phyloP scores from a whole-genome alignment of 2,329 filamentous ascomycete genomes.

The Aspergillus ochraceus region DNA sequence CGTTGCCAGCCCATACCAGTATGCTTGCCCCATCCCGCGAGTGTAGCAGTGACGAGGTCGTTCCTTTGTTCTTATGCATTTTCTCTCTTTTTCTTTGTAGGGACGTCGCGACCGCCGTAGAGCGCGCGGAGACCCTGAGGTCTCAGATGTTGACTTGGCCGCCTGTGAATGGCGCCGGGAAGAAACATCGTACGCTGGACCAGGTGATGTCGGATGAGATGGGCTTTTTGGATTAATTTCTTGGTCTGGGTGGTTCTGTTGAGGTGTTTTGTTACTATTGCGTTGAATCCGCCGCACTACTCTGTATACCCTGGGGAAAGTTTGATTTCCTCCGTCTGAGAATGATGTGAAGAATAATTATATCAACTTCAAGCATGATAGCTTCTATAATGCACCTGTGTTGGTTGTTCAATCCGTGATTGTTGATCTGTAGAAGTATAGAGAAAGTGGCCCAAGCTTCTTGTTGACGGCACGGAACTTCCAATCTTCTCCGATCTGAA shows the following conservation, averaged over 20 bases:
- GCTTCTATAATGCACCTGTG: background rate
- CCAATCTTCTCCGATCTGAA: background rate
- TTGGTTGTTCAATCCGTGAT: background rate
- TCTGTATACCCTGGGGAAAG: background rate
- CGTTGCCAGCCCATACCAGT: conserved; percentile 69
- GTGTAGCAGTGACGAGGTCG: background rate
- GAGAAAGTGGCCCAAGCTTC: conserved; percentile 39
- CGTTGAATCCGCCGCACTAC: background rate
- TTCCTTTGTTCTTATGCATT: background rate
- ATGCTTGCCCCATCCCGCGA: conserved; percentile 29
- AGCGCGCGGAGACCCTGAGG: conserved; percentile 50
- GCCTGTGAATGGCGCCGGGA: conserved; percentile 47
- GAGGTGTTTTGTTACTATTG: background rate
- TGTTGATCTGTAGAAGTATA: background rate
- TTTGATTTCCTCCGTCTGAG: background rate
- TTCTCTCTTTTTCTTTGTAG: conserved; percentile 32
- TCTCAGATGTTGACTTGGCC: conserved; percentile 50
- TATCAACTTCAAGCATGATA: background rate
- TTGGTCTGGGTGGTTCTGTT: background rate
- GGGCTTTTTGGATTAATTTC: conserved; percentile 53
- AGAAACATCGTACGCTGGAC: conserved; percentile 46
- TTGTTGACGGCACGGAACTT: conserved; percentile 26
- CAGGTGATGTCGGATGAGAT: conserved; percentile 59
- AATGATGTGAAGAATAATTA: background rate
- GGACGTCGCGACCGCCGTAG: conserved; percentile 49